These are phyloP conservation scores for Actinomucor elegans DNA, from an alignment of 371 early-diverging fungal genomes.

Conservation along the genomic window DNA sequence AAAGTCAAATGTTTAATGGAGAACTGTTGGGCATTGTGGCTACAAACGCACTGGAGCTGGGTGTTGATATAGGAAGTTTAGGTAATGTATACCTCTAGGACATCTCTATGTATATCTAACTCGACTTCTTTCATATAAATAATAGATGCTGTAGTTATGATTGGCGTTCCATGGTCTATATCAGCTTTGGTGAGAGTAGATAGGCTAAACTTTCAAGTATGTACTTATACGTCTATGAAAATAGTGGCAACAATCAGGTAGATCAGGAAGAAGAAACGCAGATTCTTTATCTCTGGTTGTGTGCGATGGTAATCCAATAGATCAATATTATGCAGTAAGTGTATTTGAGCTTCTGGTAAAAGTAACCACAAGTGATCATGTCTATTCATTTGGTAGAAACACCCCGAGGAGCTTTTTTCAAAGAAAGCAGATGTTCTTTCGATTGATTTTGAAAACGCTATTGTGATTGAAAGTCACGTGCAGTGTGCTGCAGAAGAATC, in stretches of 20 bases:
- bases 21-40: slow-evolving; percentile 56
- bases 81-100: no score
- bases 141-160: slow-evolving; percentile 57
- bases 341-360: no score
- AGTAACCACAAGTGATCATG: no score
- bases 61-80: slow-evolving; percentile 67
- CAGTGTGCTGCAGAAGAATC: slow-evolving; percentile 69
- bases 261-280: slow-evolving; percentile 64
- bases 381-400: slow-evolving; percentile 9
- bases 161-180: slow-evolving; percentile 59
- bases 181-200: slow-evolving; percentile 37
- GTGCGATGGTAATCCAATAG: slow-evolving; percentile 47
- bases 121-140: neutral
- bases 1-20: slow-evolving; percentile 55
- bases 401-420: slow-evolving; percentile 51
- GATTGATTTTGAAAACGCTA: slow-evolving; percentile 38
- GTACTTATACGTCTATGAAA: neutral
- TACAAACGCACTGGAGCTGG: slow-evolving; percentile 73
- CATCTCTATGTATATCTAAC: no score
- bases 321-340: slow-evolving; percentile 54
- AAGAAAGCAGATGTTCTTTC: slow-evolving; percentile 33
- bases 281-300: slow-evolving; percentile 64
- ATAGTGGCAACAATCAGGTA: slow-evolving; percentile 69
- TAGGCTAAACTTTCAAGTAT: neutral
- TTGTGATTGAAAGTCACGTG: slow-evolving; percentile 54